These are phyloP conservation scores for Echinochloa phyllopogon DNA, from an alignment of 176 grass and related monocot genomes.

Conservation along the genomic window DNA sequence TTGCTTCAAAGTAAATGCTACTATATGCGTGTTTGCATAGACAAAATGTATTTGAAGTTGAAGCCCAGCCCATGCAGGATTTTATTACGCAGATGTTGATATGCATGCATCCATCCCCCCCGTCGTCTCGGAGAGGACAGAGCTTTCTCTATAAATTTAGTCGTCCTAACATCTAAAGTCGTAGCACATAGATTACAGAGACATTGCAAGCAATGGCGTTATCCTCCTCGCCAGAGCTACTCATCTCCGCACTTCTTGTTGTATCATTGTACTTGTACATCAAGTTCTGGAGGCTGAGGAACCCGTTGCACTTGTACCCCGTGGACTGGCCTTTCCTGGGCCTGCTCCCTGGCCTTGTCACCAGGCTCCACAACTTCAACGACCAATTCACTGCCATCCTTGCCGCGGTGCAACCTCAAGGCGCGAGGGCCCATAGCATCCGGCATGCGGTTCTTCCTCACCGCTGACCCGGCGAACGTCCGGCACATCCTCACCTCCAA, in stretches of 20 bases:
- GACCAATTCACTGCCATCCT: neutral
- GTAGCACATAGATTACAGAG: too few species aligned
- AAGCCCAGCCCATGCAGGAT: too few species aligned
- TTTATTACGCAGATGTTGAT: too few species aligned
- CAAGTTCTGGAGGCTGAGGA: neutral
- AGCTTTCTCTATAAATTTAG: too few species aligned
- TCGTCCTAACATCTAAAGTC: too few species aligned
- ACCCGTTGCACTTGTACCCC: neutral
- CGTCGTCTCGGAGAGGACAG: too few species aligned
- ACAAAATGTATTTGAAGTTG: too few species aligned
- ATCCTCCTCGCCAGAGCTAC: neutral
- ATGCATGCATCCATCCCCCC: too few species aligned
- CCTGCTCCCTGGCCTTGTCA: neutral
- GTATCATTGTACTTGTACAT: neutral
- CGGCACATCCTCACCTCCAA: conserved; percentile 1
- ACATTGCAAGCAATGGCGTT: too few species aligned
- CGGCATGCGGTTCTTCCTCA: neutral
- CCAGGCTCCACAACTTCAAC: neutral
- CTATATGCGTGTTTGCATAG: too few species aligned
- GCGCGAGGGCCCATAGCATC: neutral
- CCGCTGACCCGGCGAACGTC: neutral
- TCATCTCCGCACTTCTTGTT: neutral
- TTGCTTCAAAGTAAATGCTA: too few species aligned
- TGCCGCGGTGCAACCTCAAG: neutral
- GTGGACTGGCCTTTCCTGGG: neutral